A percentile compares a stretch with the other conserved stretches of the same genome.
phyloP scores from a whole-genome alignment of 768 basidiomycete genomes.

The Artomyces pyxidatus region DNA sequence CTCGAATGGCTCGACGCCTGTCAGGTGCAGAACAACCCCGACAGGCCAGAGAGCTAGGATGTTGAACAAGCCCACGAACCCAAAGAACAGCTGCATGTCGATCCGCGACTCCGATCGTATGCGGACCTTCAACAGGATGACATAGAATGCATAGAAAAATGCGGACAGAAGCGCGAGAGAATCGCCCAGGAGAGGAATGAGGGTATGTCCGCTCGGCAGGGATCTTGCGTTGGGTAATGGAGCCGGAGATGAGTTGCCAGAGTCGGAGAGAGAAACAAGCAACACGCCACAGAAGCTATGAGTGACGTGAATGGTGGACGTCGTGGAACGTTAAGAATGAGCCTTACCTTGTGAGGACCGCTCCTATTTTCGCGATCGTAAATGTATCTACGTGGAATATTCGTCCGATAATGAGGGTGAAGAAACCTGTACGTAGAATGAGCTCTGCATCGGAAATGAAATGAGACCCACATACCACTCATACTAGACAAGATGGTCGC shows the following conservation, averaged over 20 bases:
- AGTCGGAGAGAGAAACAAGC: conserved; percentile 86
- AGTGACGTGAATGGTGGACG: neutral
- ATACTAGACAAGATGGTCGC: conserved; percentile 84
- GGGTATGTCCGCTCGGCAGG: conserved; percentile 14
- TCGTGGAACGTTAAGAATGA: neutral
- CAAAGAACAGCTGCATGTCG: conserved; percentile 93
- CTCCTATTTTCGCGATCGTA: conserved; percentile 61
- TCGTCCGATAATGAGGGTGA: conserved; percentile 80
- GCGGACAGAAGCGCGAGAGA: conserved; percentile 80
- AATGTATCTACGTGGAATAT: conserved; percentile 76
- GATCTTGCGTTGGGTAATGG: conserved; percentile 5
- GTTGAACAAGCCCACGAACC: conserved; percentile 87
- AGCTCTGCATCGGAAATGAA: neutral
- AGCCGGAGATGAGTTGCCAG: conserved; percentile 21
- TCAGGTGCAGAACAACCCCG: conserved; percentile 65
- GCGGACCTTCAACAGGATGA: conserved; percentile 81
- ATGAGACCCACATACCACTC: conserved; percentile 60
- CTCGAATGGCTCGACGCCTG: conserved; percentile 68
- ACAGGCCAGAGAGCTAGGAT: conserved; percentile 69
- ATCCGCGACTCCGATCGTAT: conserved; percentile 76
- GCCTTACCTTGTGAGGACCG: conserved; percentile 71
- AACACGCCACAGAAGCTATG: conserved; percentile 72
- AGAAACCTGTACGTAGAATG: conserved; percentile 58
- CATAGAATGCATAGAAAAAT: conserved; percentile 81
- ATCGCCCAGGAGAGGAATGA: conserved; percentile 55